A percentile compares a stretch with the other conserved stretches of the same genome.
Evolutionary conservation across 1,284 basidiomycete species (phyloP).

Genomic region (Pyrrhoderma lamaoense): DNA sequence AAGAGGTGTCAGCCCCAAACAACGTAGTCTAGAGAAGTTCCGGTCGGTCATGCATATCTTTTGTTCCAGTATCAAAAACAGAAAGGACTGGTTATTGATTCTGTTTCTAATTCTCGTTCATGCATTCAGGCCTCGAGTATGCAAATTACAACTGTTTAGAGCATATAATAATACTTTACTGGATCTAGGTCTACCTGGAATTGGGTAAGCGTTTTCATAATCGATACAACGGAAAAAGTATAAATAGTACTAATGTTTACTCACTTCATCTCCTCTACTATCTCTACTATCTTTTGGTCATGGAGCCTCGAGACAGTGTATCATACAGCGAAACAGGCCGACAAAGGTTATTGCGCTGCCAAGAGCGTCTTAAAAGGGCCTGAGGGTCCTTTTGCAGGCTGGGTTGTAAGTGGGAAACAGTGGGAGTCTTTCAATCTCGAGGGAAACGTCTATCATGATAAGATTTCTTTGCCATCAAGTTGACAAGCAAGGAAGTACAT

Average conservation of each 20-base stretch:
- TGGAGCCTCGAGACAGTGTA: constrained; percentile 28
- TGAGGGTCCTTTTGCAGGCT: constrained; percentile 46
- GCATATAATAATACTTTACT: constrained; percentile 29
- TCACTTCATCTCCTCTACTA: too few relatives aligned
- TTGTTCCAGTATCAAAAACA: background rate
- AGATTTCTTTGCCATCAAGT: too few relatives aligned
- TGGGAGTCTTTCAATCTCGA: constrained; percentile 44
- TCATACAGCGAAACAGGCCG: constrained; percentile 26
- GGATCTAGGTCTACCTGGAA: constrained; percentile 17
- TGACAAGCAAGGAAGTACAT: background rate
- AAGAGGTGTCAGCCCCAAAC: constrained; percentile 66
- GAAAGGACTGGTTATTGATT: too few relatives aligned
- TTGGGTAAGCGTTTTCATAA: too few relatives aligned
- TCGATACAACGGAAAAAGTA: too few relatives aligned
- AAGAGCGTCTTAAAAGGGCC: constrained; percentile 39
- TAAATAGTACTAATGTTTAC: too few relatives aligned
- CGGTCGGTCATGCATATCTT: constrained; percentile 36
- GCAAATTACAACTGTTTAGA: constrained; percentile 41
- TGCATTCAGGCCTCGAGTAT: constrained; percentile 39
- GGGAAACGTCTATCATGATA: constrained; percentile 9
- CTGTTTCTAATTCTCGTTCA: too few relatives aligned
- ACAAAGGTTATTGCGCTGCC: constrained; percentile 37
- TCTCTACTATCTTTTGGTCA: too few relatives aligned
- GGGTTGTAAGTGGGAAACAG: constrained; percentile 45
- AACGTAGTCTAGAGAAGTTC: constrained; percentile 51